Evolutionary conservation across 768 basidiomycete species (phyloP).

Genomic region (Pleurotus platypus): DNA sequence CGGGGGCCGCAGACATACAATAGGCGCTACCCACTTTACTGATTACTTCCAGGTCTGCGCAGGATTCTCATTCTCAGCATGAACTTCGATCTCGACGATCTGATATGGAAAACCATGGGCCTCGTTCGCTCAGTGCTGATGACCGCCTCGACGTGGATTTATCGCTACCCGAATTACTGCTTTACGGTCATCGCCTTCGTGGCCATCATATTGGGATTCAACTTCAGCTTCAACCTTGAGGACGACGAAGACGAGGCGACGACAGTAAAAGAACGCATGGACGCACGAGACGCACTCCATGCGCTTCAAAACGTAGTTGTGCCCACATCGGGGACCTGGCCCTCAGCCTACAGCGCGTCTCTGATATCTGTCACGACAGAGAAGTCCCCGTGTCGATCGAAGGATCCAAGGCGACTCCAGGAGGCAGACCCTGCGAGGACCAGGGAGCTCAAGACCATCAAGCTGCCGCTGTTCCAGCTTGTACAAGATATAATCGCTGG

Average conservation of each 20-base stretch:
- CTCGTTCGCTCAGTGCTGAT: too few species aligned
- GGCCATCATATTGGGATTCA: not conserved
- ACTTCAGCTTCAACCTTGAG: too few species aligned
- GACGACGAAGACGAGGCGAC: not conserved
- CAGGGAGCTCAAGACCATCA: conserved; percentile 16
- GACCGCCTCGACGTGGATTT: not conserved
- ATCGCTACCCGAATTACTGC: not conserved
- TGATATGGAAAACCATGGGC: not conserved
- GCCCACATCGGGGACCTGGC: conserved; percentile 44
- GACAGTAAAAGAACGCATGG: conserved; percentile 6
- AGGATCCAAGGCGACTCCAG: not conserved
- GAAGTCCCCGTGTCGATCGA: not conserved
- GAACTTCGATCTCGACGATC: not conserved
- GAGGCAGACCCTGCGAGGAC: conserved; percentile 6
- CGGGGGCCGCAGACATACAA: not conserved
- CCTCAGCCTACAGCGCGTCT: conserved; percentile 26
- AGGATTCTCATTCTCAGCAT: not conserved
- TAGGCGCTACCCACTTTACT: too few species aligned
- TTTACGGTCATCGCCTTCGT: not conserved
- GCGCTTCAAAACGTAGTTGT: conserved; percentile 38
- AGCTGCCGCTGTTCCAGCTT: conserved; percentile 30
- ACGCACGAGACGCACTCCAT: conserved; percentile 15
- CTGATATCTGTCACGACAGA: conserved; percentile 19
- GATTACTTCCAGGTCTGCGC: not conserved
- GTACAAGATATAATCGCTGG: conserved; percentile 33